A percentile compares a stretch with the other conserved stretches of the same genome.
phyloP scores from a whole-genome alignment of 192 early-diverging fungal species.

The Geosiphon pyriformis region DNA sequence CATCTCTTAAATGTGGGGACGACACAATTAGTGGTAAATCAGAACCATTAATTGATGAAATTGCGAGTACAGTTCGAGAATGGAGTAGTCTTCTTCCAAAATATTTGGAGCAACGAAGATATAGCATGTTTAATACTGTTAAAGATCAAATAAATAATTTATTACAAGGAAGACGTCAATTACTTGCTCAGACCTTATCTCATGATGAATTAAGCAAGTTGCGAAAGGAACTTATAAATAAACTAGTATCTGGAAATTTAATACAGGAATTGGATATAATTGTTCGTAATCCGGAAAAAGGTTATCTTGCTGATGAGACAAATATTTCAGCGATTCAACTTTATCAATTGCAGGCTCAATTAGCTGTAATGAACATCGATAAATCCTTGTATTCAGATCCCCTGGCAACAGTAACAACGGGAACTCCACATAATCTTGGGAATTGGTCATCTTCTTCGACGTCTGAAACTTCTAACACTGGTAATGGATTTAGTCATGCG shows the following conservation, averaged over 20 bases:
- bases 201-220: constrained; percentile 52
- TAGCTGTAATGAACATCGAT: constrained; percentile 22
- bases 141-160: constrained; percentile 52
- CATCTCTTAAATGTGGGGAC: constrained; percentile 39
- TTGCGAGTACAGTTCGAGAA: constrained; percentile 55
- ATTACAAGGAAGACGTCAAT: constrained; percentile 54
- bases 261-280: constrained; percentile 50
- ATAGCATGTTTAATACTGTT: constrained; percentile 46
- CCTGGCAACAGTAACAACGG: not conserved
- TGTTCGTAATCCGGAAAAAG: constrained; percentile 55
- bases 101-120: constrained; percentile 50
- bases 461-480: not conserved
- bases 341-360: constrained; percentile 44
- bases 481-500: not conserved
- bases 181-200: constrained; percentile 54
- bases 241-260: constrained; percentile 51
- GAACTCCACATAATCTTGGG: not conserved
- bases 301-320: constrained; percentile 47
- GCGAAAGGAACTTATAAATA: constrained; percentile 45
- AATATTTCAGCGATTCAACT: constrained; percentile 53
- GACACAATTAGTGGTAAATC: constrained; percentile 46
- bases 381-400: constrained; percentile 1
- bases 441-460: not conserved
- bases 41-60: constrained; percentile 64
- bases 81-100: constrained; percentile 51